Evolutionary conservation across 495 filamentous ascomycete species (phyloP), one percentile per base, ranked within the genome.

Genomic region (Daldinia decipiens): DNA sequence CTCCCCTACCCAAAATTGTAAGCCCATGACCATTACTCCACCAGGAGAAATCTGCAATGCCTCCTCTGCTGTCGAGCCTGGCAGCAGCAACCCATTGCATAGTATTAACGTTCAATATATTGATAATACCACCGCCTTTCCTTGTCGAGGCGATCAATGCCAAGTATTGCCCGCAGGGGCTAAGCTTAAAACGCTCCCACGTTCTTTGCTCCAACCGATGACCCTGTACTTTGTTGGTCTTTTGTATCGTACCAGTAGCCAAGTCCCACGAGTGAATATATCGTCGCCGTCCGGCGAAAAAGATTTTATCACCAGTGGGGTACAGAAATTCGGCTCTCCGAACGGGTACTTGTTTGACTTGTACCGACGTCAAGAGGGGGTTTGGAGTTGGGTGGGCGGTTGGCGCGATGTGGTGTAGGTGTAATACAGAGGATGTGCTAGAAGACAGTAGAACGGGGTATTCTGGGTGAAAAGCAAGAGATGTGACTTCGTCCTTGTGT

Each of bases 191-290:
- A 40, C 84, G 83, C 78, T 98, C 96, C 93, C 97, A 97, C 58
- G 87, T 92, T 53, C 86, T 90, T 76, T 98, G 95, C 77, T 94
- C 92, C 60, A 90, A 85, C 64, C 90, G 88, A 58, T 96, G 92
- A 52, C 92, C 93, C 71, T 93, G 92, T 47, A 98, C 85, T 57
- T 88, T 84, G 17, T 86, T 82, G 24, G 93, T 80, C 65, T 97
- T 97, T 76, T 94, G 91, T 31, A 98, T 86, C 24, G 82, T 82
- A 24, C 95, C 96, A 6, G 91, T 88, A 43, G 89, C 78, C 3
- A 99, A 84, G 76, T 98, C 90, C 95, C 95, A 99, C 72, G 88
- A 89, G 81, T 98, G 95, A 81, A 97, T 97, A 79, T 95, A 98
- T 67, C 91, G 89, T 21, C 96, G 87, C 4, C 93, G 88, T 54